These are phyloP conservation scores for Pseudogymnoascus sp. DNA, from an alignment of 2,329 filamentous ascomycete genomes.

Conservation along the genomic window DNA sequence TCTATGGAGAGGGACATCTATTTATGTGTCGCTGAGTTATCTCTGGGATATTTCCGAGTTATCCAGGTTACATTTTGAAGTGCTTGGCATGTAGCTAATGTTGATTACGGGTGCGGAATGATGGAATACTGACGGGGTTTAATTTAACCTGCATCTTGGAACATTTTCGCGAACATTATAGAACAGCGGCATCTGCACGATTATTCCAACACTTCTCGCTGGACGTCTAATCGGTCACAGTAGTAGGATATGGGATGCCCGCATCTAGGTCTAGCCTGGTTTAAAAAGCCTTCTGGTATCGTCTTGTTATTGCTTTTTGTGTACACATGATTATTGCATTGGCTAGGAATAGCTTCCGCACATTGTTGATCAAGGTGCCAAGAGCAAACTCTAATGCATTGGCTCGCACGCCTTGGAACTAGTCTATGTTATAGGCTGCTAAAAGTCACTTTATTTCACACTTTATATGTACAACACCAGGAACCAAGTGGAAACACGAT, in stretches of 20 bases:
- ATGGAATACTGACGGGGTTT: neutral
- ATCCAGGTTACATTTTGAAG: neutral
- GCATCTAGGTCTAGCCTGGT: neutral
- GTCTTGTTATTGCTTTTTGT: neutral
- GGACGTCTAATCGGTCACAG: neutral
- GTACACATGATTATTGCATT: neutral
- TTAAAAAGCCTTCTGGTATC: neutral
- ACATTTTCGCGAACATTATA: neutral
- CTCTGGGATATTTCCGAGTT: neutral
- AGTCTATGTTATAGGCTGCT: neutral
- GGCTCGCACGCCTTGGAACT: neutral
- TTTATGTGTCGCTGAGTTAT: neutral
- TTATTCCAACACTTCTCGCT: neutral
- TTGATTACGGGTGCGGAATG: neutral
- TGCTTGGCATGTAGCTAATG: neutral
- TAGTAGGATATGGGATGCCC: neutral
- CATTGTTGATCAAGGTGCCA: neutral
- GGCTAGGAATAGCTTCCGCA: neutral
- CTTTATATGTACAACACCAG: neutral
- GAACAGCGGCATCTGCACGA: neutral
- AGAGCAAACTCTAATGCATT: neutral
- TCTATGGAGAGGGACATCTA: neutral
- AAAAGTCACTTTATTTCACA: neutral
- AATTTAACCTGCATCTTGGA: neutral
- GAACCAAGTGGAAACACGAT: neutral